Base-by-base conservation (phyloP, 192 early-diverging fungal genomes). In the Coemansia sp. region DNA sequence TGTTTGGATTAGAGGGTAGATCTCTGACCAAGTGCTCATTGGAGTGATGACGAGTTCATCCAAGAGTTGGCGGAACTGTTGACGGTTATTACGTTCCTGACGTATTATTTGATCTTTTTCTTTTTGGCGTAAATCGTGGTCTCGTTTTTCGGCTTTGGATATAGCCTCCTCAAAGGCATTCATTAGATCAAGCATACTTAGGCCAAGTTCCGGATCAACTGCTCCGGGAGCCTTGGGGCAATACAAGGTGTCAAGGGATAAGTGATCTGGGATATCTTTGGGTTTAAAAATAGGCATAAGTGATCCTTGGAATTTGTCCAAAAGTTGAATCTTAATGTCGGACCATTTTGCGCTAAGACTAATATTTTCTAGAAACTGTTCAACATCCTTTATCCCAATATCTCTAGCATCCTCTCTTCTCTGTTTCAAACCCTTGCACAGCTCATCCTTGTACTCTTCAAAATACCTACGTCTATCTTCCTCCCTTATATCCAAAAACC, bases 101-200 rank as follows among this genome's bases (percentile, higher is more conserved):
- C 92, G 78, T 23, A 78, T 67, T 44, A 60, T 49, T 3, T 23
- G 35, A 23, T 66, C 72, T 17, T 76, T 66, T 8, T 79, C 72
- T 41, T 72, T 61, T 39, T 85, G 73, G 24, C 73, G 67, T 30
- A 73, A 67, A 27, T 84, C 81, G 3, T 61, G 52, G 45, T 94
- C 90, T 24, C 84, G 76, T 1, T 52, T 55, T 42, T 83, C 81
- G 42, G 87, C 84, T 45, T 89, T 38, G 2, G 38, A 10, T 17
- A 70, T 64, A 11, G 67, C 86, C 7, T 86, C 81, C 43, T 94
- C 91, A 80, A 83, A 98, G 0, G 83, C 84, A 5, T 83, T 71
- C 40, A 97, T 60, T 48, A 91, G 83, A 55, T 96, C 94, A 19
- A 89, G 70, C 52, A 87, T 77, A 40, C 86, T 88, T 78, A 98